phyloP scores from a whole-genome alignment of 1,284 basidiomycete species.

The Tylopilus sp. region DNA sequence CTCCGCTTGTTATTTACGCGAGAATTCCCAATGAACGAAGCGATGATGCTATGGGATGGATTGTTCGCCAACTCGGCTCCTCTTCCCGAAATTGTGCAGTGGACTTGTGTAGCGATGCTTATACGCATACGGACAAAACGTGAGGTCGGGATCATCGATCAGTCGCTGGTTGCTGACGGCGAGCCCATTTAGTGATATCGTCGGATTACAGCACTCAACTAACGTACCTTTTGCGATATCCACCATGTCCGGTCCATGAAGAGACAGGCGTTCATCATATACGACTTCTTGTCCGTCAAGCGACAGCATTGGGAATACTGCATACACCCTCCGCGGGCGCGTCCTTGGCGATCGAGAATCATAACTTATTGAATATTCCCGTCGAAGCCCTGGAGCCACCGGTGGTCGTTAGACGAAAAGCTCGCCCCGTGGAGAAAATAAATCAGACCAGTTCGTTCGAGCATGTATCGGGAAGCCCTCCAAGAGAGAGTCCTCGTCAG shows the following conservation, averaged over 20 bases:
- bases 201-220: constrained; percentile 82
- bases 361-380: constrained; percentile 67
- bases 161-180: constrained; percentile 12
- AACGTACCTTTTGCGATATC: constrained; percentile 80
- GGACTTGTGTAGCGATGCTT: constrained; percentile 88
- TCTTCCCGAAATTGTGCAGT: constrained; percentile 66
- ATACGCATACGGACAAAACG: constrained; percentile 83
- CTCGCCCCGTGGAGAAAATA: constrained; percentile 27
- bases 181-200: constrained; percentile 58
- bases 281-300: constrained; percentile 75
- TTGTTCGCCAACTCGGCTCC: constrained; percentile 76
- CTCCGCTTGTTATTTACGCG: constrained; percentile 84
- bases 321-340: constrained; percentile 69
- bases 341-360: constrained; percentile 74
- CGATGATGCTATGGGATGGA: constrained; percentile 86
- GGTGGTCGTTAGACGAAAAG: constrained; percentile 38
- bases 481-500: constrained; percentile 38
- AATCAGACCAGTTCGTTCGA: constrained; percentile 28
- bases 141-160: constrained; percentile 37
- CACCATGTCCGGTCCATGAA: constrained; percentile 42
- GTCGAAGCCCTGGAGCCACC: constrained; percentile 57
- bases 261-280: constrained; percentile 48
- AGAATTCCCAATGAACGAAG: constrained; percentile 72
- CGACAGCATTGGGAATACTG: constrained; percentile 69
- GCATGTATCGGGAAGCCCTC: constrained; percentile 12